These are phyloP conservation scores for Aspergillus terreus DNA, from an alignment of 2,329 filamentous ascomycete species.

Conservation along the genomic window DNA sequence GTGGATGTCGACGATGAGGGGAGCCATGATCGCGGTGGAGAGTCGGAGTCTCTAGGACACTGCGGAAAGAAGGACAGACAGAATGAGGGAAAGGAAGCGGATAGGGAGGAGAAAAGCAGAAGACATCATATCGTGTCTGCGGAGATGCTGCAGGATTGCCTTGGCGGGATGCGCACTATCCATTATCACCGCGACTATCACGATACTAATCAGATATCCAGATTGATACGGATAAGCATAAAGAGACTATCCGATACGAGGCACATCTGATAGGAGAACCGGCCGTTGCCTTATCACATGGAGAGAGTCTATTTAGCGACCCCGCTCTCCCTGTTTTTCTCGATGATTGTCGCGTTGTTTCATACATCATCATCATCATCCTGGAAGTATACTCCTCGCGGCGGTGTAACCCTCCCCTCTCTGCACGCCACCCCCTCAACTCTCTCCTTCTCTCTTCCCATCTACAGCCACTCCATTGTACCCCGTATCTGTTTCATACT, in stretches of 20 bases:
- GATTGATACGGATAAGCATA: not conserved
- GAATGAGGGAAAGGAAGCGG: not conserved
- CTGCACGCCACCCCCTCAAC: not conserved
- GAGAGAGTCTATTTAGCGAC: no score
- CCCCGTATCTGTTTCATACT: not conserved
- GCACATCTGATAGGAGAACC: no score
- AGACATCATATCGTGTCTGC: not conserved
- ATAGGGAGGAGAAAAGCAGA: not conserved
- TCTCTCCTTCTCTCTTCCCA: not conserved
- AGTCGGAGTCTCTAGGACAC: not conserved
- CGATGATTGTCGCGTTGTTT: not conserved
- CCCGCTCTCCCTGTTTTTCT: no score
- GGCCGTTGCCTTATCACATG: no score
- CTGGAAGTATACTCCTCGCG: not conserved
- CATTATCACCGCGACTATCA: not conserved
- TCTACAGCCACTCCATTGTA: not conserved
- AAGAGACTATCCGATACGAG: no score
- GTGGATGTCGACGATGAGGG: conserved; percentile 56
- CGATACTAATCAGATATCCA: not conserved
- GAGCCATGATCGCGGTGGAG: conserved; percentile 20
- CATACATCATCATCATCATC: not conserved
- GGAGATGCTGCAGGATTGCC: not conserved
- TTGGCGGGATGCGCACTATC: not conserved
- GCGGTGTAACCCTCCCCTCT: not conserved
- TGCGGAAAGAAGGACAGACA: not conserved